These are phyloP conservation scores for Epichloe typhina DNA, from an alignment of 2,329 filamentous ascomycete genomes.

Conservation along the genomic window DNA sequence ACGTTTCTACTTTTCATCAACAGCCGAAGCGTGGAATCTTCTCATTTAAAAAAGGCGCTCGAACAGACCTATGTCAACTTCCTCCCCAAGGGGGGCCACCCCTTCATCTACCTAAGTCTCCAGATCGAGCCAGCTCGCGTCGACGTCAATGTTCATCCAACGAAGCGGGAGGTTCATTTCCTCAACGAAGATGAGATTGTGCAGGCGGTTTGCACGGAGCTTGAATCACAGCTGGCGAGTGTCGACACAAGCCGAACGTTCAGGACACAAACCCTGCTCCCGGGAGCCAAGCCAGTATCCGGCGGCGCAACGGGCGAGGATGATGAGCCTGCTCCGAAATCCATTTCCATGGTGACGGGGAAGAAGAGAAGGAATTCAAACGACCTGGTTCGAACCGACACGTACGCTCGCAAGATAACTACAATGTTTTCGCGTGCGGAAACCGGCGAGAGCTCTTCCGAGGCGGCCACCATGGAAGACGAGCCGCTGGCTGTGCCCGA, in stretches of 20 bases:
- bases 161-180: slow-evolving; percentile 93
- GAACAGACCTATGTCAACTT: slow-evolving; percentile 84
- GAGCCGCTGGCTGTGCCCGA: slow-evolving; percentile 28
- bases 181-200: slow-evolving; percentile 96
- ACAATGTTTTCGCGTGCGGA: slow-evolving; percentile 67
- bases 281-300: slow-evolving; percentile 40
- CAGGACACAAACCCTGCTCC: slow-evolving; percentile 80
- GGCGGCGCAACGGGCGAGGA: slow-evolving; percentile 14
- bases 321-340: slow-evolving; percentile 18
- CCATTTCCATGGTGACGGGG: slow-evolving; percentile 22
- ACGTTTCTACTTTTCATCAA: slow-evolving; percentile 90
- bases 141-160: slow-evolving; percentile 96
- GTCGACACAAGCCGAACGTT: slow-evolving; percentile 93
- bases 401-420: slow-evolving; percentile 83
- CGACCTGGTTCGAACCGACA: slow-evolving; percentile 81
- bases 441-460: slow-evolving; percentile 10
- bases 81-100: slow-evolving; percentile 80
- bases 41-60: slow-evolving; percentile 72
- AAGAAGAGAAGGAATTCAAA: slow-evolving; percentile 41
- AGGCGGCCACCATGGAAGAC: slow-evolving; percentile 9
- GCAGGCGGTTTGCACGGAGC: slow-evolving; percentile 67
- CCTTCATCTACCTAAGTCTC: slow-evolving; percentile 78
- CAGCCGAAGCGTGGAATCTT: slow-evolving; percentile 83
- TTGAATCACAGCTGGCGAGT: slow-evolving; percentile 64
- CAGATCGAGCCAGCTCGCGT: slow-evolving; percentile 87